Base-by-base conservation (phyloP, 139 green algal species). In the Micromonas commoda region DNA sequence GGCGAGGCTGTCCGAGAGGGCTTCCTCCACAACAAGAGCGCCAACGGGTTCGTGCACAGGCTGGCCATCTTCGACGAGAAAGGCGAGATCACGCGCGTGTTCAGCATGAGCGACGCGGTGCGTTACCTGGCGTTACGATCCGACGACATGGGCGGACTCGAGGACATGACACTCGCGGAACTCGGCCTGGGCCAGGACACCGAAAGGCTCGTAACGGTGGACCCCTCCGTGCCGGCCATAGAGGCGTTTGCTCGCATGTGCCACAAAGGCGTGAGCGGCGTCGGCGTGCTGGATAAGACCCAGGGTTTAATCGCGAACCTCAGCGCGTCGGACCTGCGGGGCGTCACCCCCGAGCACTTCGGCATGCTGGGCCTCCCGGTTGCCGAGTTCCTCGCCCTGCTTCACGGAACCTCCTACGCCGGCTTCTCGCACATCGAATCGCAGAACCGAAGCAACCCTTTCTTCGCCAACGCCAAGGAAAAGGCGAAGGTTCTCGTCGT, bases 291-390 rank as follows among this genome's bases (percentile, higher is more conserved):
- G 34, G 78, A 84, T 65, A 71, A 84, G 20, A 32, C 51, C 16
- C 82, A 78, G 4, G 51, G 51, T 19, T 51, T 89, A 16, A 71
- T 82, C n/a, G 85, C 39, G 24, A 89, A 89, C 83, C 86, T 91
- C 76, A 84, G 71, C 39, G 65, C 84, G 31, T 84, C 75, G 29
- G 87, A 89, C 65, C 81, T 91, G 78, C 45, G 87, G 9, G 82
- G 78, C n/a, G 87, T 92, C 45, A 86, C 81, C 32, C 61, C 72
- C 2, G 87, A 92, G 74, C 87, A 92, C 84, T 90, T 92, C 69
- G 71, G 34, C 13, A 31, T 77, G 37, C 67, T 88, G 4, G 70
- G 74, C 1, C 23, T 78, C 3, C 82, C 85, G 4, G 79, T 87
- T 26, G 72, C 77, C 23, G 69, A 85, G 31, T 87, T 82, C 39